Conservation (phyloP, 2,329 filamentous ascomycete species). For the Nigrospora osmanthi region DNA sequence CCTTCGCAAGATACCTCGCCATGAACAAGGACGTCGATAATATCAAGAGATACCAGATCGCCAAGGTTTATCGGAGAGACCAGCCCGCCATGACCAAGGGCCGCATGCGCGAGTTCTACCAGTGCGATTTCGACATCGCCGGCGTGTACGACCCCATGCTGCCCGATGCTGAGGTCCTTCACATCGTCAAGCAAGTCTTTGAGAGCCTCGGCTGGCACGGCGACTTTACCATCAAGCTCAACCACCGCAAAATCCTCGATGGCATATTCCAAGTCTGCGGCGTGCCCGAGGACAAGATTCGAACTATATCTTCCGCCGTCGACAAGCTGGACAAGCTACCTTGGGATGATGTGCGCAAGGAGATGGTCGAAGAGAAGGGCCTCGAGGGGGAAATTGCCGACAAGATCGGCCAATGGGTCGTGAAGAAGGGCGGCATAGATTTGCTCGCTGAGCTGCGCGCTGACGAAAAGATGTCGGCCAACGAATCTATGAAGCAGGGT, state of each 20-base stretch:
- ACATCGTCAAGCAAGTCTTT: constrained; percentile 66
- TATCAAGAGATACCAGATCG: constrained; percentile 74
- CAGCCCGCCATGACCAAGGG: constrained; percentile 73
- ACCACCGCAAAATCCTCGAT: constrained; percentile 73
- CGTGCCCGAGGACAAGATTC: constrained; percentile 64
- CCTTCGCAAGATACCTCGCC: constrained; percentile 70
- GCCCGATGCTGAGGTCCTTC: constrained; percentile 65
- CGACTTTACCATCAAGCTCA: constrained; percentile 68
- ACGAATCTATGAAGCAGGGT: constrained; percentile 58
- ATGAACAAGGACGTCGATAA: constrained; percentile 62
- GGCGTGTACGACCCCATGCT: constrained; percentile 68
- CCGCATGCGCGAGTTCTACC: constrained; percentile 72
- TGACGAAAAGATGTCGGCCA: constrained; percentile 52
- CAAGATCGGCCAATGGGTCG: constrained; percentile 65
- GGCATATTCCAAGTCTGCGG: constrained; percentile 74
- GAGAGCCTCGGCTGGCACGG: constrained; percentile 61
- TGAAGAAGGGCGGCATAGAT: constrained; percentile 58
- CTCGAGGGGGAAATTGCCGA: constrained; percentile 59
- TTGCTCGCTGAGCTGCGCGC: constrained; percentile 52
- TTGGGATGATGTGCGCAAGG: constrained; percentile 66
- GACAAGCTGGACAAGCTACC: constrained; percentile 74
- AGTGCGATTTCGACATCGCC: constrained; percentile 75
- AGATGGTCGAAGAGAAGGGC: constrained; percentile 73
- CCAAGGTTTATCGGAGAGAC: constrained; percentile 72
- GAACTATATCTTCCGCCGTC: constrained; percentile 67